Conservation (phyloP, 2,329 filamentous ascomycete species). For the Sarocladiaceae sp. region DNA sequence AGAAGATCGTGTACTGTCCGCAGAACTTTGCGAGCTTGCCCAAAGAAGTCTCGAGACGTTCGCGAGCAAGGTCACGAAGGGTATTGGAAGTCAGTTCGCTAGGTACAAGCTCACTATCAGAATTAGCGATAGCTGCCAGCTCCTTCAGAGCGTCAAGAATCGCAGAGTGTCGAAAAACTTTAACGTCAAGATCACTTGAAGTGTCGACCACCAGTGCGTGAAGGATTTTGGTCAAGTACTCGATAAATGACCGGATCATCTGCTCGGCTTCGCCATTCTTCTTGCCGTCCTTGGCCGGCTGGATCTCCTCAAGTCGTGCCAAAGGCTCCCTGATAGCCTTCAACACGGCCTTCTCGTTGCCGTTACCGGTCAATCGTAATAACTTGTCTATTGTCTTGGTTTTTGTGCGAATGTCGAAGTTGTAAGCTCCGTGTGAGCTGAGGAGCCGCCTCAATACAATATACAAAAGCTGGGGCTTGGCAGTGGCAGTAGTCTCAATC, state of each 20-base stretch:
- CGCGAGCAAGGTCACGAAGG: constrained; percentile 47
- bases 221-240: constrained; percentile 48
- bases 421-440: constrained; percentile 61
- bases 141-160: constrained; percentile 41
- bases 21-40: constrained; percentile 49
- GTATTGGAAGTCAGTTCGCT: constrained; percentile 43
- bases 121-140: constrained; percentile 51
- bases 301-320: constrained; percentile 19
- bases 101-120: constrained; percentile 33
- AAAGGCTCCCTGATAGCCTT: constrained; percentile 40
- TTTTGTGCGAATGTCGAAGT: constrained; percentile 81
- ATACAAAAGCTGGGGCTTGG: constrained; percentile 52
- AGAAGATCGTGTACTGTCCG: constrained; percentile 47
- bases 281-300: constrained; percentile 10
- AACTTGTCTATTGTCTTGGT: constrained; percentile 77
- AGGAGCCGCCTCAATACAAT: constrained; percentile 63
- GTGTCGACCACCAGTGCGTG: constrained; percentile 26
- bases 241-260: constrained; percentile 42
- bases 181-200: constrained; percentile 19
- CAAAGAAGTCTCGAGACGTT: constrained; percentile 51
- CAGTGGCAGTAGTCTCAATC: constrained; percentile 58
- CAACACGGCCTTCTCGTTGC: constrained; percentile 49
- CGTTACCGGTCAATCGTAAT: constrained; percentile 51
- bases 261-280: constrained; percentile 20
- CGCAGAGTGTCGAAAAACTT: constrained; percentile 22